phyloP scores from a whole-genome alignment of 495 filamentous ascomycete species.

The Penicillium steckii region DNA sequence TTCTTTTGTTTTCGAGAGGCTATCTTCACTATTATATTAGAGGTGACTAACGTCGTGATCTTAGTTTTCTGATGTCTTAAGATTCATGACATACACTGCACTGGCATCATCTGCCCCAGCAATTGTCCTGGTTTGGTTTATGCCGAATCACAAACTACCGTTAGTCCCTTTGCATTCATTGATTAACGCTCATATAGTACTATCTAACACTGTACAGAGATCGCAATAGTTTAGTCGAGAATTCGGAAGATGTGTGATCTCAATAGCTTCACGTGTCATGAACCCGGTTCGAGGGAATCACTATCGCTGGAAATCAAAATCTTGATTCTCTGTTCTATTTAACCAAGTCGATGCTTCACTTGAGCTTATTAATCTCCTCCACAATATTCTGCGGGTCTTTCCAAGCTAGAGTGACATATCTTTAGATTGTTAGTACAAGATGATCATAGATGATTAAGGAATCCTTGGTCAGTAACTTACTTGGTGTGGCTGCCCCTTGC shows the following conservation, averaged over 20 bases:
- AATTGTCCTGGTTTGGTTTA: constrained; percentile 36
- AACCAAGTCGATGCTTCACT: neutral
- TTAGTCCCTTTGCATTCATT: neutral
- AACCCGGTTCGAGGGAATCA: too few species aligned
- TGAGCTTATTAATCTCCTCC: constrained; percentile 41
- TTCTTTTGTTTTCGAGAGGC: neutral
- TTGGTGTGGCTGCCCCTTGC: constrained; percentile 96
- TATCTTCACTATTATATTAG: neutral
- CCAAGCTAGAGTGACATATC: constrained; percentile 58
- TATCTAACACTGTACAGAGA: constrained; percentile 5
- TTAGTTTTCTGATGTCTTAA: constrained; percentile 47
- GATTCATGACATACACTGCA: constrained; percentile 46
- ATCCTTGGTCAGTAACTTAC: constrained; percentile 44
- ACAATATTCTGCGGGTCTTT: constrained; percentile 60
- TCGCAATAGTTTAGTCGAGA: constrained; percentile 8
- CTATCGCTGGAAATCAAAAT: neutral
- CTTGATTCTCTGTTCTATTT: neutral
- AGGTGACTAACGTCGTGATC: constrained; percentile 10
- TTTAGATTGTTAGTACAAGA: constrained; percentile 20
- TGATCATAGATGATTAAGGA: neutral
- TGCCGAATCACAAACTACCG: constrained; percentile 41
- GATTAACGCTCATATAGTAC: neutral
- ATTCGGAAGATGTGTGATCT: neutral
- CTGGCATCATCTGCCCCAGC: constrained; percentile 37
- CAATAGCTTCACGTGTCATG: neutral